Evolutionary conservation across 306 rosid genomes (phyloP).

Genomic region (Hippophae gyantsensis): DNA sequence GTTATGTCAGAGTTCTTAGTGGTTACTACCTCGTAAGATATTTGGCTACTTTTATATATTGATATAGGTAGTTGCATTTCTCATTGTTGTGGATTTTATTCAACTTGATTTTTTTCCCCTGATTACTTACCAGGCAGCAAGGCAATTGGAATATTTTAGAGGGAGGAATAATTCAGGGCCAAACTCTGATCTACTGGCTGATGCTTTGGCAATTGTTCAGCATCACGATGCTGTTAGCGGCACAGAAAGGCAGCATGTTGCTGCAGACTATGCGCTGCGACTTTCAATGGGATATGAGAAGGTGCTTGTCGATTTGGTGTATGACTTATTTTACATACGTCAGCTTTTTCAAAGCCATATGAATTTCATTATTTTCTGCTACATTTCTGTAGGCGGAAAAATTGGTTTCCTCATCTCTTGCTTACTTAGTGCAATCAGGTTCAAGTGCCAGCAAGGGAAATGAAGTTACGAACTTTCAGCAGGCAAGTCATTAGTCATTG

Average conservation of each 20-base stretch:
- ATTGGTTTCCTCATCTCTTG: constrained; percentile 60
- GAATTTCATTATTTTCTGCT: constrained; percentile 1
- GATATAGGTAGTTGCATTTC: neutral
- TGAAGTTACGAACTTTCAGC: constrained; percentile 37
- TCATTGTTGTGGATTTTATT: neutral
- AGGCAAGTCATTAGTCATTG: constrained; percentile 35
- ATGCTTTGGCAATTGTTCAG: constrained; percentile 79
- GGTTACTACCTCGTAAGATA: constrained; percentile 64
- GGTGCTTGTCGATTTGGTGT: constrained; percentile 31
- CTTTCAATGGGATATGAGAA: constrained; percentile 61
- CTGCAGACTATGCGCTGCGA: constrained; percentile 78
- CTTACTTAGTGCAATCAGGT: constrained; percentile 42
- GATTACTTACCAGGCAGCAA: constrained; percentile 55
- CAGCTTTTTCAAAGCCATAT: constrained; percentile 15
- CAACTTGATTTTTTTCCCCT: constrained; percentile 11
- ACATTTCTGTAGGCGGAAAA: constrained; percentile 50
- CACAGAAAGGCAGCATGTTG: constrained; percentile 77
- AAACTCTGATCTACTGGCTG: constrained; percentile 59
- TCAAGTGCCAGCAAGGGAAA: constrained; percentile 23
- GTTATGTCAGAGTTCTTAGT: constrained; percentile 69
- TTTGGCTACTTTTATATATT: constrained; percentile 9
- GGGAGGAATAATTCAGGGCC: constrained; percentile 61
- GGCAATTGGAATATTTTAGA: constrained; percentile 71
- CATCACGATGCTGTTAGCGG: constrained; percentile 93
- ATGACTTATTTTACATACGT: constrained; percentile 5